Base-by-base conservation (phyloP, 331 rosid species). In the Telfairia occidentalis region DNA sequence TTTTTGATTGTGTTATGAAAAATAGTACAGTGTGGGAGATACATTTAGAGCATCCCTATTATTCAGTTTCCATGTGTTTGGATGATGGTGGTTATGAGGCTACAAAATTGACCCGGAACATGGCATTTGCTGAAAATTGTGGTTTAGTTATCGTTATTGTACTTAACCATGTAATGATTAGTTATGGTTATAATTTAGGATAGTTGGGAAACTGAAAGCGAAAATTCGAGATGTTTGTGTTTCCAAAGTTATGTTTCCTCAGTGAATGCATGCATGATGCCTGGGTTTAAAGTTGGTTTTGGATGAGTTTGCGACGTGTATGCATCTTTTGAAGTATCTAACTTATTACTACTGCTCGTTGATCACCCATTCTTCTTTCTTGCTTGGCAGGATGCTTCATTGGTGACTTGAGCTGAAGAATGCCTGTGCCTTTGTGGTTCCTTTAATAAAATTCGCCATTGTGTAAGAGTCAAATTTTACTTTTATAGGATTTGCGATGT, bases 401-500 rank as follows among this genome's bases (percentile, higher is more conserved):
- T 64, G 74, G 77, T 74, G 78, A 59, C 74, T 66, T 76, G 71
- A 73, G 72, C 60, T 64, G 79, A 75, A 80, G 67, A 61, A 77
- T 21, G 65, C 29, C 43, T 76, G 48, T 82, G 82, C 53, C 72
- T 73, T 66, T 76, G 82, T 76, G 49, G 77, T 12, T 52, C 70
- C 24, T 59, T 71, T 74, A 42, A 35, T 13, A 72, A 26, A 35
- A 75, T 43, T 6, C 60, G 72, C 71, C 77, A 50, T 38, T 67
- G 78, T 77, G 72, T 26, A 67, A 53, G 81, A 32, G 43, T 54
- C 57, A 7, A 54, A 40, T 54, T 54, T 13, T 53, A 74, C 30
- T 34, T 52, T 35, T 74, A 46, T 28, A 46, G 58, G 38, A 46
- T 76, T 76, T 64, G 73, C 82, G 75, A 92, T 92, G 98, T 85